phyloP scores from a whole-genome alignment of 2,329 filamentous ascomycete species.

The Cercospora citrullina region DNA sequence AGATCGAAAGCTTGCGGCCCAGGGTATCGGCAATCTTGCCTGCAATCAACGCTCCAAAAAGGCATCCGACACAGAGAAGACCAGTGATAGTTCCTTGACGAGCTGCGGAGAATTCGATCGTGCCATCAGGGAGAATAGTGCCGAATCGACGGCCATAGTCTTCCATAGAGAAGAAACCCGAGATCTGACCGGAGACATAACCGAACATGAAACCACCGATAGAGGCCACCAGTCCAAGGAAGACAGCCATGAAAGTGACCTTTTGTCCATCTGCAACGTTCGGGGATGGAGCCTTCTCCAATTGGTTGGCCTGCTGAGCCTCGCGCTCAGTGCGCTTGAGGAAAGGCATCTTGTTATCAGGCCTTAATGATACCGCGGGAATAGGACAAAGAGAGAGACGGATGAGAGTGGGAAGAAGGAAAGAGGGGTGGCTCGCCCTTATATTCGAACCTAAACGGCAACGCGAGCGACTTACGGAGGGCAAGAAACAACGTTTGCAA shows the following conservation, averaged over 20 bases:
- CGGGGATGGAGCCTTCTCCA: slow-evolving; percentile 35
- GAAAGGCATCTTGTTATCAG: slow-evolving; percentile 33
- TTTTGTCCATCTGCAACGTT: slow-evolving; percentile 29
- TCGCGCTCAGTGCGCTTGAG: slow-evolving; percentile 38
- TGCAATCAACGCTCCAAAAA: slow-evolving; percentile 45
- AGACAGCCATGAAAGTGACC: slow-evolving; percentile 42
- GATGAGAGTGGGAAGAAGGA: slow-evolving; percentile 1
- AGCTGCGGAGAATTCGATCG: slow-evolving; percentile 37
- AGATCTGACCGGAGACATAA: slow-evolving; percentile 61
- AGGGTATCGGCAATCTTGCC: slow-evolving; percentile 57
- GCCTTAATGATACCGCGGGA: slow-evolving; percentile 7
- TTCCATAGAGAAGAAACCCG: slow-evolving; percentile 45
- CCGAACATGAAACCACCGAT: slow-evolving; percentile 54
- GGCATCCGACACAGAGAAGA: slow-evolving; percentile 49
- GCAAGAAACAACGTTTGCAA: slow-evolving; percentile 8
- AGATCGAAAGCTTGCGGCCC: slow-evolving; percentile 50
- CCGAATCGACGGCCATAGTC: slow-evolving; percentile 62
- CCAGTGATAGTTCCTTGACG: slow-evolving; percentile 45
- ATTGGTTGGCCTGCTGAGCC: slow-evolving; percentile 34
- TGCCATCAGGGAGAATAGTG: slow-evolving; percentile 45
- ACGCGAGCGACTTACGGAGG: slow-evolving; percentile 1
- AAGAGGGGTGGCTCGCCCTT: slow-evolving; percentile 10
- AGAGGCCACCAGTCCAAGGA: slow-evolving; percentile 59
- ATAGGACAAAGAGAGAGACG: slow-evolving; percentile 5
- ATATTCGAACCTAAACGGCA: slow-evolving; percentile 8